These are phyloP conservation scores for Candida sanyaensis DNA, from an alignment of 1,139 yeast species.

Conservation along the genomic window DNA sequence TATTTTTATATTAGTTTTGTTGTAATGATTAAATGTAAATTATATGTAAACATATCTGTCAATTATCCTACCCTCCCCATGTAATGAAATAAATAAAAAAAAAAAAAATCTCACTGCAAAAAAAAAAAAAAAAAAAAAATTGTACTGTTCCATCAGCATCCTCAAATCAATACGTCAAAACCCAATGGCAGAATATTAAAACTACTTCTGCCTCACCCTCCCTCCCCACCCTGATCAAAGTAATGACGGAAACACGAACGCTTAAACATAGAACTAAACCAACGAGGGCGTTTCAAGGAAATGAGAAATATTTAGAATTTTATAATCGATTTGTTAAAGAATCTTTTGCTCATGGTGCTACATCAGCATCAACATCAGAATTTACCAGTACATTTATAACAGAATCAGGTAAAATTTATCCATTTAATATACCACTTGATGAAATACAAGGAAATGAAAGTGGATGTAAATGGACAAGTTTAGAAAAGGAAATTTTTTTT, in stretches of 20 bases:
- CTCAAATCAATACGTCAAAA: no score
- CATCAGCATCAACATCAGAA: slow-evolving; percentile 4
- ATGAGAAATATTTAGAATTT: slow-evolving; percentile 22
- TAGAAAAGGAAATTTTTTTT: slow-evolving; percentile 25
- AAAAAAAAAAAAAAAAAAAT: no score
- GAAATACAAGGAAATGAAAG: slow-evolving; percentile 14
- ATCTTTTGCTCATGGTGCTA: slow-evolving; percentile 4
- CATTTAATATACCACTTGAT: slow-evolving; percentile 4
- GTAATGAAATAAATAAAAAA: no score
- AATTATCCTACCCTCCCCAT: no score
- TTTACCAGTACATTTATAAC: slow-evolving; percentile 13
- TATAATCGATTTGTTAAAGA: slow-evolving; percentile 24
- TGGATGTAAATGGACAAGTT: slow-evolving; percentile 19
- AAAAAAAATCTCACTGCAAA: no score
- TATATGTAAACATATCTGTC: no score
- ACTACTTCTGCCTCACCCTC: neutral
- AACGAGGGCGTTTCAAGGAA: slow-evolving; percentile 7
- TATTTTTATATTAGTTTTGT: neutral
- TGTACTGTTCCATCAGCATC: no score
- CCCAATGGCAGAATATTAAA: no score
- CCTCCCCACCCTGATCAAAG: neutral
- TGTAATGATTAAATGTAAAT: neutral
- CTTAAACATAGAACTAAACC: neutral
- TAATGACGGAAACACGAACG: neutral
- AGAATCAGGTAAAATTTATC: slow-evolving; percentile 12